Evolutionary conservation across 345 rosid species (phyloP).

Genomic region (Eucalyptus regnans): DNA sequence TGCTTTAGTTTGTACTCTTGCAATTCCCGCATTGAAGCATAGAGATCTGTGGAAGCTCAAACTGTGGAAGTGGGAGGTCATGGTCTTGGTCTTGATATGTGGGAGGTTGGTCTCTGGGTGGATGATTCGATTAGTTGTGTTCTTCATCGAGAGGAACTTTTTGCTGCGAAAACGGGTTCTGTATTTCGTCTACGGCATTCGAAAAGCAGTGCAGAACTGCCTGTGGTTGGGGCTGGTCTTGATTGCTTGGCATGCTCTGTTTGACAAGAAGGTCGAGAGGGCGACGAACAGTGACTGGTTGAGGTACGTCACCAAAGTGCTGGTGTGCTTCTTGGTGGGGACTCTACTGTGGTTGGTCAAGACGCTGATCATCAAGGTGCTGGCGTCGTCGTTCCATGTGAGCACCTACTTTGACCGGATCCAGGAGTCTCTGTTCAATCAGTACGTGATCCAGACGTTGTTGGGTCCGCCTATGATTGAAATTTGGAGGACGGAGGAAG

Average conservation of each 20-base stretch:
- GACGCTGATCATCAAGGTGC: background rate
- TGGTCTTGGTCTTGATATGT: background rate
- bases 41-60: background rate
- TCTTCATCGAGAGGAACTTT: background rate
- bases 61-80: background rate
- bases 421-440: background rate
- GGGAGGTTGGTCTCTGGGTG: background rate
- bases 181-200: background rate
- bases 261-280: background rate
- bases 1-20: background rate
- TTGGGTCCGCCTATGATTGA: background rate
- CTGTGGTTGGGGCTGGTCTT: background rate
- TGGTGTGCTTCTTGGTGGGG: background rate
- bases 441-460: background rate
- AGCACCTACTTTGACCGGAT: background rate
- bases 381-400: background rate
- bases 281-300: background rate
- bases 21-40: background rate
- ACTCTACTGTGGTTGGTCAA: background rate
- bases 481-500: background rate
- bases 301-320: background rate
- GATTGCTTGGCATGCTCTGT: background rate
- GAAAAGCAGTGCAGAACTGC: background rate
- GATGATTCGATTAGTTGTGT: background rate
- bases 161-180: background rate